These are phyloP conservation scores for Dioscorea zingiberensis DNA, from an alignment of 106 monocot genomes.

Conservation along the genomic window DNA sequence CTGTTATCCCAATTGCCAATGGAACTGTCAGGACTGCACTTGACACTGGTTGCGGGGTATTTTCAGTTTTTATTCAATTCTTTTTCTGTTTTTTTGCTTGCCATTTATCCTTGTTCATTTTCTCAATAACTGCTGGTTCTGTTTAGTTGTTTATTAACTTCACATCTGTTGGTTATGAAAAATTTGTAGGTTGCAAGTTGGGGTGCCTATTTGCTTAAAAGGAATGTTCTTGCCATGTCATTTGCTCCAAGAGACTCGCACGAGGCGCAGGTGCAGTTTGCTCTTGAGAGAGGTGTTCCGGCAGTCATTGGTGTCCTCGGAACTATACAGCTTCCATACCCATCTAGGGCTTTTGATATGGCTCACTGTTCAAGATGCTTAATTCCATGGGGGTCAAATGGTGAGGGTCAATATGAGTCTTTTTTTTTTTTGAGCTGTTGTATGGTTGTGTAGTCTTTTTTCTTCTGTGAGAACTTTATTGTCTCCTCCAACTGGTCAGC, in stretches of 20 bases:
- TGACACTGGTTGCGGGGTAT: constrained; percentile 19
- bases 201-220: constrained; percentile 19
- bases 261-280: constrained; percentile 21
- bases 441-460: too few relatives aligned
- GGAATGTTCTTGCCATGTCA: constrained; percentile 18
- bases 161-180: not conserved
- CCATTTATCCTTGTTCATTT: too few relatives aligned
- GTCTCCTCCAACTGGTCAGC: too few relatives aligned
- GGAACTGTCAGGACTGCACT: constrained; percentile 20
- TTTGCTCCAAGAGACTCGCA: constrained; percentile 20
- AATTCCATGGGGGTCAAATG: constrained; percentile 19
- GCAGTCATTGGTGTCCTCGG: constrained; percentile 18
- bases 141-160: not conserved
- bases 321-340: constrained; percentile 17
- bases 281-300: constrained; percentile 15
- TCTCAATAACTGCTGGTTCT: not conserved
- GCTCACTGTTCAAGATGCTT: constrained; percentile 18
- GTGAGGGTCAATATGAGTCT: constrained; percentile 3
- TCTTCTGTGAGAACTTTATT: too few relatives aligned
- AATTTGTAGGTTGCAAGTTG: constrained; percentile 14
- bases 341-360: constrained; percentile 17
- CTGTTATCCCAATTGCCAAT: constrained; percentile 14
- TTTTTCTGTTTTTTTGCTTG: too few relatives aligned
- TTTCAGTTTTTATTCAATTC: not conserved
- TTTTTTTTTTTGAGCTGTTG: too few relatives aligned